Evolutionary conservation across 192 early-diverging fungal genomes (phyloP), one percentile per base, ranked within the genome.

Genomic region (Podila verticillata): DNA sequence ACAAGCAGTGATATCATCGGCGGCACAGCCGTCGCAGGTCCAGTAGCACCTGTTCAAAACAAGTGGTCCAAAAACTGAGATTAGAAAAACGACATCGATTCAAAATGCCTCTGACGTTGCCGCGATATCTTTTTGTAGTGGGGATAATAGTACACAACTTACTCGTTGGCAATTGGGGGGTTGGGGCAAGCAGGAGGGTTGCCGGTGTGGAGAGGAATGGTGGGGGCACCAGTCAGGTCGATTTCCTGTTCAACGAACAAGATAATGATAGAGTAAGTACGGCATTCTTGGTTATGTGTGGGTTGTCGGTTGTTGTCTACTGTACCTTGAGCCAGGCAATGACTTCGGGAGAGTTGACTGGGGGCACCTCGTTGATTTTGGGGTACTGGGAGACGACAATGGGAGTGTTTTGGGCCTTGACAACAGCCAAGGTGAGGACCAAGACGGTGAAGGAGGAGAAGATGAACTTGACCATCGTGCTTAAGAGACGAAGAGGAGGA

Each of bases 11-110:
- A 87, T 72, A 75, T 87, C 86, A 63, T 80, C 65, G 30, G 49
- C 65, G 4, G 72, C 64, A 58, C 86, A 87, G 39, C 73, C 81
- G 48, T 78, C 73, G 62, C 73, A 70, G n/a, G 86, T 78, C 86
- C 84, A 87, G 78, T 82, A 82, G 61, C 86, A 87, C 61, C 69
- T 65, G 36, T 3, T 56, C 3, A 44, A 44, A 7, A 31, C 19
- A 35, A 28, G 39, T 20, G 39, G n/a, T 35, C n/a, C 20, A 29
- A 59, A 30, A 29, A 29, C 13, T 26, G 30, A 59, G 30, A 9
- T 29, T 12, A 59, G 5, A 59, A 59, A 59, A 30, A 34, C 17
- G 30, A 59, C 17, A 24, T 1, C 22, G 15, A n/a, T n/a, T n/a
- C n/a, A n/a, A n/a, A n/a, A n/a, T n/a, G n/a, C n/a, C n/a, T n/a